Percentiles rank a stretch among this genome's conserved stretches.
Evolutionary conservation across 345 rosid species (phyloP).

Genomic region (Pugionium cornutum): DNA sequence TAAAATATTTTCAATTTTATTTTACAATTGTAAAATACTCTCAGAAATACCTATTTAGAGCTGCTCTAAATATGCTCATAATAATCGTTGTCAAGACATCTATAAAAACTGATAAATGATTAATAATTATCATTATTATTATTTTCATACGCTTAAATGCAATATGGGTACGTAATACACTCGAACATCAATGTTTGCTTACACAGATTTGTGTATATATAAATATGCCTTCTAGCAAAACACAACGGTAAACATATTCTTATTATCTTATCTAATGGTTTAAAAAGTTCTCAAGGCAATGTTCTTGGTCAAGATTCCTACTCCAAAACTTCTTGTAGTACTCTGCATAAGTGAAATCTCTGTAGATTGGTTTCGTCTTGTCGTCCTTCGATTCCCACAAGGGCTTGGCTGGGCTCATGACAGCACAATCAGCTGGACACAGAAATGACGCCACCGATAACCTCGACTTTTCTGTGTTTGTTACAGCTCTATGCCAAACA

Average conservation of each 20-base stretch:
- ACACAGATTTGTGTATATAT: not conserved
- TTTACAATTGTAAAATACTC: no score
- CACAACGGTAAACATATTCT: not conserved
- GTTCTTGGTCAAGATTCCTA: slow-evolving; percentile 77
- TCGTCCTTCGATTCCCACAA: slow-evolving; percentile 33
- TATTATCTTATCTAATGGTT: slow-evolving; percentile 26
- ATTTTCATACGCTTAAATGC: no score
- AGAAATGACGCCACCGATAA: slow-evolving; percentile 80
- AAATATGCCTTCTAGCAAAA: not conserved
- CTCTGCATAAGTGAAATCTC: slow-evolving; percentile 77
- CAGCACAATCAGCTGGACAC: slow-evolving; percentile 63
- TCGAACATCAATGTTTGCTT: no score
- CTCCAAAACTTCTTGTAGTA: slow-evolving; percentile 91
- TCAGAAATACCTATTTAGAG: no score
- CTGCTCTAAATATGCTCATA: no score
- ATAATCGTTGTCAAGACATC: no score
- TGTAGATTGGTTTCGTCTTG: slow-evolving; percentile 55
- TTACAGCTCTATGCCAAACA: slow-evolving; percentile 85
- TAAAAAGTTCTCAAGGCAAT: slow-evolving; percentile 77
- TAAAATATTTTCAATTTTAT: no score
- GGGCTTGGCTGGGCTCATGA: slow-evolving; percentile 61
- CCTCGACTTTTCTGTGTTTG: slow-evolving; percentile 59
- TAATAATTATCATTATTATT: no score
- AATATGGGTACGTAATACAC: no score
- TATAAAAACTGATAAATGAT: no score